phyloP scores from a whole-genome alignment of 73 alveolate species.

The Stentor roeselii region DNA sequence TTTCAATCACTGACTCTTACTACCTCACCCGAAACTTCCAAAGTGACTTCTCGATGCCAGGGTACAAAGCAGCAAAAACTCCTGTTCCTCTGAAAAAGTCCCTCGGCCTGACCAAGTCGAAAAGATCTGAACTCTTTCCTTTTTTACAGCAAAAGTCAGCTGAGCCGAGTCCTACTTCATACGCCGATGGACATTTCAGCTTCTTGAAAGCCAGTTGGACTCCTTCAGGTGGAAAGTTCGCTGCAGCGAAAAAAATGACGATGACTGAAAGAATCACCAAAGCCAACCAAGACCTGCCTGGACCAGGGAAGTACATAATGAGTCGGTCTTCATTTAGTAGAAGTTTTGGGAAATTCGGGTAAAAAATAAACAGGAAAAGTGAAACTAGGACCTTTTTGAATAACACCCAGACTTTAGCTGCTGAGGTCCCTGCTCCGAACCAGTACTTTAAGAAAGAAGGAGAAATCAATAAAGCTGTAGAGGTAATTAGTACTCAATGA shows the following conservation, averaged over 20 bases:
- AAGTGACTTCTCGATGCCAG: neutral
- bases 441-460: neutral
- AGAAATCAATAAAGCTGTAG: constrained; percentile 20
- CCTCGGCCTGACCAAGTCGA: neutral
- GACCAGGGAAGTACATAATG: neutral
- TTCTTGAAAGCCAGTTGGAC: neutral
- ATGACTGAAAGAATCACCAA: neutral
- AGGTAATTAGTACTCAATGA: too few species aligned
- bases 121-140: neutral
- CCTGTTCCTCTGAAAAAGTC: neutral
- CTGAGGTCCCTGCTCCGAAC: neutral
- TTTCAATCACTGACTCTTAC: too few species aligned
- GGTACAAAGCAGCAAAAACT: constrained; percentile 4
- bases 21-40: neutral
- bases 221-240: neutral
- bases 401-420: neutral
- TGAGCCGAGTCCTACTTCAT: constrained; percentile 12
- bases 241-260: neutral
- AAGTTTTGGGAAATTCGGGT: neutral
- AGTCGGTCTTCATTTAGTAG: neutral
- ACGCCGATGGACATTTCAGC: neutral
- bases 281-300: neutral
- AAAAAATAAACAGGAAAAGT: neutral
- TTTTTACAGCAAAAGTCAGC: neutral
- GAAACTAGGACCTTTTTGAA: neutral